Conservation (phyloP, 768 basidiomycete genomes). For the Xerocomus potaroensis region DNA sequence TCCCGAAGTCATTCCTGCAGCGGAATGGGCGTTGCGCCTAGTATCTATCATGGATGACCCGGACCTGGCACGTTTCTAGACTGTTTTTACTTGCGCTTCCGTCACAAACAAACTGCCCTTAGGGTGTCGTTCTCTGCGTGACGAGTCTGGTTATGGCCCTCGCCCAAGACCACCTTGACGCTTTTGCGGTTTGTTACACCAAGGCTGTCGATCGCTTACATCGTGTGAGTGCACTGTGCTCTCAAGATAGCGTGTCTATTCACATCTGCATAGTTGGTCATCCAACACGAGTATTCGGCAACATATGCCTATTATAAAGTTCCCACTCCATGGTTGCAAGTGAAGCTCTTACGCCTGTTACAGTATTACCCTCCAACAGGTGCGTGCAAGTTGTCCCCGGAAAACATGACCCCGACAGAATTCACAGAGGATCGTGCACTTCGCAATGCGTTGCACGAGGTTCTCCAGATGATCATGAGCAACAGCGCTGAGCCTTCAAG, state of each 20-base stretch:
- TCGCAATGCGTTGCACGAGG: conserved; percentile 69
- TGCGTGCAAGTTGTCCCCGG: conserved; percentile 32
- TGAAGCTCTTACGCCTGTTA: conserved; percentile 86
- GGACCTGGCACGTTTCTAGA: conserved; percentile 59
- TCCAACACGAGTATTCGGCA: conserved; percentile 83
- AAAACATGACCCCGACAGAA: conserved; percentile 4
- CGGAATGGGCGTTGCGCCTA: conserved; percentile 94
- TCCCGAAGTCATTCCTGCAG: conserved; percentile 87
- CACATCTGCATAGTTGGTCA: conserved; percentile 59
- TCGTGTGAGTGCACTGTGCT: conserved; percentile 46
- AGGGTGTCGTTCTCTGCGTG: conserved; percentile 95
- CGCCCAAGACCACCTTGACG: conserved; percentile 90
- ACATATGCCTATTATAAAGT: conserved; percentile 98
- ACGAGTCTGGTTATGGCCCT: conserved; percentile 91
- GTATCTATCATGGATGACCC: conserved; percentile 94
- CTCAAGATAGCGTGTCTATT: conserved; percentile 1
- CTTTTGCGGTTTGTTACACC: conserved; percentile 88
- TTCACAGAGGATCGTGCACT: conserved; percentile 79
- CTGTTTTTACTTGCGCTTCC: not conserved
- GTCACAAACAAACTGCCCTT: conserved; percentile 3
- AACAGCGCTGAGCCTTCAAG: conserved; percentile 86
- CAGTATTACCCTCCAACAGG: conserved; percentile 97
- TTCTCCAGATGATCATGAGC: conserved; percentile 87
- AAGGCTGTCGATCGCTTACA: conserved; percentile 90
- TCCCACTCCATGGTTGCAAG: conserved; percentile 96